Evolutionary conservation across 345 rosid genomes (phyloP), one percentile per base, ranked within the genome.

Genomic region (Eucalyptus tenuipes): DNA sequence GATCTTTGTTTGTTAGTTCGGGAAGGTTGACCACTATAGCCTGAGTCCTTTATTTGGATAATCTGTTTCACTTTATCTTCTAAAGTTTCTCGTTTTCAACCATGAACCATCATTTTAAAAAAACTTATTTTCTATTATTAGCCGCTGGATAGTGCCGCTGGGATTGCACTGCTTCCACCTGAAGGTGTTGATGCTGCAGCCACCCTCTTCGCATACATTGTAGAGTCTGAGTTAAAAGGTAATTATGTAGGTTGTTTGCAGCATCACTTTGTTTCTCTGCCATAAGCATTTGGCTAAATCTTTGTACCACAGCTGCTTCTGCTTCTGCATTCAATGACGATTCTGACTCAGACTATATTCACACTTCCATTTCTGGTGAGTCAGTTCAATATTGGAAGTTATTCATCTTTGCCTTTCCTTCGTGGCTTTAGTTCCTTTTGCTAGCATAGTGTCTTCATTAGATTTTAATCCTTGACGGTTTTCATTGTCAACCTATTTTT

Each of bases 311-410:
- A 64, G 89, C 45, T 86, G 81, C 88, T 66, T 86, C 61, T 93
- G 84, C 89, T 87, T 89, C 90, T 55, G 98, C 94, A 75, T 94
- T 92, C 90, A 91, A 93, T 91, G 95, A 95, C 90, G 96, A 95
- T 87, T 90, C 88, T 88, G 97, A 94, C 88, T 88, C 92, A 53
- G 94, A 93, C 92, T 94, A 93, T 91, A 92, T 93, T 91, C 95
- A 95, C 91, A 95, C 98, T 92, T 98, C 99, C 86, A 92, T 97
- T 87, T 93, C 98, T 93, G 97, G 99, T 98, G 94, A 88, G 91
- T 85, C 66, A 89, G 89, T 68, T 40, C 13, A 52, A 90, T 92
- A 48, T 86, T 40, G 17, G 80, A 49, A 45, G 49, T 89, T 37
- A 71, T 17, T 44, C 37, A 64, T 42, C 33, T 66, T 87, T 24